phyloP scores from a whole-genome alignment of 2,329 filamentous ascomycete species.

The Talaromyces sp. region DNA sequence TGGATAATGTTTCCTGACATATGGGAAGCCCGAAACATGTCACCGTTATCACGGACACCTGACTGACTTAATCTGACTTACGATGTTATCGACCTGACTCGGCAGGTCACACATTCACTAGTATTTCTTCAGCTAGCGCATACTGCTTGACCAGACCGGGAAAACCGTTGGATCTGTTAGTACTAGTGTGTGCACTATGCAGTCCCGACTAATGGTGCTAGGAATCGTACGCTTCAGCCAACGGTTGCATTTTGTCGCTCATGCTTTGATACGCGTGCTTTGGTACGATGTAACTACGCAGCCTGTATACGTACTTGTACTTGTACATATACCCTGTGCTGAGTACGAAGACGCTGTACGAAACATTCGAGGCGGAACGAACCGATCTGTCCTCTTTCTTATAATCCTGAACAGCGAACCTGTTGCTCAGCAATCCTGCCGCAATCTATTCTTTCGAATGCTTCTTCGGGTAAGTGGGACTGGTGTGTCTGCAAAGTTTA shows the following conservation, averaged over 20 bases:
- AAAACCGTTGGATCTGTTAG: not conserved
- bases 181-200: not conserved
- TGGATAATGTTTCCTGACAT: not conserved
- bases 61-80: too few relatives aligned
- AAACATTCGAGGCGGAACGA: not conserved
- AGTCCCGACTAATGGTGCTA: not conserved
- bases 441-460: not conserved
- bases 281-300: not conserved
- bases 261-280: not conserved
- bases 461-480: not conserved
- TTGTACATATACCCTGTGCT: not conserved
- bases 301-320: not conserved
- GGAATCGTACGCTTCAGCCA: not conserved
- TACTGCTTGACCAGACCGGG: not conserved
- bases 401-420: not conserved
- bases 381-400: not conserved
- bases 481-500: not conserved
- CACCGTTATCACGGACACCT: too few relatives aligned
- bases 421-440: too few relatives aligned
- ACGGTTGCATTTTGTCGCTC: not conserved
- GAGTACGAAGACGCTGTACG: not conserved
- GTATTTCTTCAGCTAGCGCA: not conserved
- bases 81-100: not conserved
- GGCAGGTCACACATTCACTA: not conserved
- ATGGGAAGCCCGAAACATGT: not conserved